Evolutionary conservation across 2,329 filamentous ascomycete genomes (phyloP), one percentile per base, ranked within the genome.

Genomic region (Metarhizium guizhouense): DNA sequence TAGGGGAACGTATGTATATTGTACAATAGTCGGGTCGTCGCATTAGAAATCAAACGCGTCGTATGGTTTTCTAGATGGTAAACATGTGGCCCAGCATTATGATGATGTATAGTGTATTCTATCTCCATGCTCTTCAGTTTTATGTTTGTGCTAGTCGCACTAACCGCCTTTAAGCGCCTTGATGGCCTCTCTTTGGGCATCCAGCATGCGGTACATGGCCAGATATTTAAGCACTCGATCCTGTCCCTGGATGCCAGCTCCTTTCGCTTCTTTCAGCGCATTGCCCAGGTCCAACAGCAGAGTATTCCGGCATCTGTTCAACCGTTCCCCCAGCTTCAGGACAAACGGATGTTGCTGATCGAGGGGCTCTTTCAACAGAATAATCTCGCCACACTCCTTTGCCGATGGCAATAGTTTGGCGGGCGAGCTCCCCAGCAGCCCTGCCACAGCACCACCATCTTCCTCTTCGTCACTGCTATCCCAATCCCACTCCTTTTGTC

Each of bases 281-380:
- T 78, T 75, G 47, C 73, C 74, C 18, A 84, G 65, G 52, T 84
- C 81, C 4, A 84, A 67, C 8, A 84, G 65, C 25, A 84, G 70
- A 0, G 80, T 84, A 59, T 78, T 82, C 53, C 79, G 74, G 60
- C 81, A 84, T 53, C 76, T 72, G 2, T 66, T 65, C 55, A 83
- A 68, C 42, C 80, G 74, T 54, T 81, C 79, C 53, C 78, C 76
- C 59, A 74, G 70, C 61, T 80, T 81, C 56, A 73, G 69, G 14
- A 81, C 74, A 55, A 81, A 79, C 0, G 77, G 74, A 13, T 72
- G 65, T 8, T 77, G 70, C n/a, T 72, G 69, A 5, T 78, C 78
- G 8, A 82, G 65, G 1, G 68, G 63, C 13, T 74, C 69, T 0
- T 74, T 72, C 20, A 83, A 61, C 3, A 66, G 65, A 6, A 74